A percentile compares a stretch with the other conserved stretches of the same genome.
phyloP scores from a whole-genome alignment of 129 eudicot species.

The Lactuca saligna region DNA sequence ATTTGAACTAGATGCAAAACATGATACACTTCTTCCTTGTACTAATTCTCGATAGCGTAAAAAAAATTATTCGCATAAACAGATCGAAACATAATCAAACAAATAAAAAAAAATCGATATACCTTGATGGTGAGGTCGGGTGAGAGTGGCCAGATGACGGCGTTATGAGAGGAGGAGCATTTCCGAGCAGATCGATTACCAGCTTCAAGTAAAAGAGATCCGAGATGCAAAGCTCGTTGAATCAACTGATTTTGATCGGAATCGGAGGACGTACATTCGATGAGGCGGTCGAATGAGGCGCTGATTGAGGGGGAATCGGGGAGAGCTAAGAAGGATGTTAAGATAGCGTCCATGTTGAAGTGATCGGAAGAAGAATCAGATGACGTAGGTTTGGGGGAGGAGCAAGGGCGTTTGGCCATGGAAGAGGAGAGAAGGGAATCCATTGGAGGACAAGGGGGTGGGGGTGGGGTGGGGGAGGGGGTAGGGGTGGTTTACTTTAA shows the following conservation, averaged over 20 bases:
- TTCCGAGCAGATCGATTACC: slow-evolving; percentile 66
- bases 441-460: slow-evolving; percentile 1
- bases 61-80: background rate
- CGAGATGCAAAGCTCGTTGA: slow-evolving; percentile 60
- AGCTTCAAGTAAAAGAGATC: slow-evolving; percentile 57
- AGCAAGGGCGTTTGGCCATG: slow-evolving; percentile 50
- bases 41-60: background rate
- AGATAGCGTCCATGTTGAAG: slow-evolving; percentile 37
- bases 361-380: slow-evolving; percentile 17
- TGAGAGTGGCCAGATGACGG: slow-evolving; percentile 67
- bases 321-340: slow-evolving; percentile 43
- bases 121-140: slow-evolving; percentile 81
- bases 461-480: slow-evolving; percentile 5
- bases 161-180: slow-evolving; percentile 61
- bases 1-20: background rate
- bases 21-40: background rate
- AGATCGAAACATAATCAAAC: background rate
- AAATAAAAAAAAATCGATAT: background rate
- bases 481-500: slow-evolving; percentile 9
- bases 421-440: slow-evolving; percentile 29
- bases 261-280: slow-evolving; percentile 52
- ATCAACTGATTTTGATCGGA: slow-evolving; percentile 51
- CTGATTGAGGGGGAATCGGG: slow-evolving; percentile 47
- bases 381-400: slow-evolving; percentile 28
- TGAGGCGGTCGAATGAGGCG: slow-evolving; percentile 52